These are phyloP conservation scores for Solanum virginianum DNA, from an alignment of 257 asterid genomes.

Conservation along the genomic window DNA sequence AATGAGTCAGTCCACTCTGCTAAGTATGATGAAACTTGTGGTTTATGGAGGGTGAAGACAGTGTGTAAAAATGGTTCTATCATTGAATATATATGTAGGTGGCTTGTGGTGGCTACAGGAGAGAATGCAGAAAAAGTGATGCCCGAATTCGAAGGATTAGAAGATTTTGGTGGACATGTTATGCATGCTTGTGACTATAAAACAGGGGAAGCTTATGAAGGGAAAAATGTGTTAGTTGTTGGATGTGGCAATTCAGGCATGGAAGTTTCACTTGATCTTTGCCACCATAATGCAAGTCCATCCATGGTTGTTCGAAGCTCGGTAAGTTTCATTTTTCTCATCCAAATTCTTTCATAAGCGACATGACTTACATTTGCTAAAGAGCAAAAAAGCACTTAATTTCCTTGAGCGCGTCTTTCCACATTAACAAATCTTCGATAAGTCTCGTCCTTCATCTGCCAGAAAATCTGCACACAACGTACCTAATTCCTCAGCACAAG, in stretches of 20 bases:
- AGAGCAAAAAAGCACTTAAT: background rate
- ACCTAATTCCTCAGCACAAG: background rate
- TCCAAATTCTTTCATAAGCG: background rate
- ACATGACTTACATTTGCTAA: background rate
- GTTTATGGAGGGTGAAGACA: slow-evolving; percentile 62
- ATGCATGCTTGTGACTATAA: slow-evolving; percentile 83
- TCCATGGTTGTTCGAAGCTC: slow-evolving; percentile 74
- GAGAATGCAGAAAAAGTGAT: slow-evolving; percentile 77
- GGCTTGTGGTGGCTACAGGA: slow-evolving; percentile 89
- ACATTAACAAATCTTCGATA: background rate
- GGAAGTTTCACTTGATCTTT: slow-evolving; percentile 91
- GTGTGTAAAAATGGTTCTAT: slow-evolving; percentile 1
- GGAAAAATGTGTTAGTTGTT: slow-evolving; percentile 58
- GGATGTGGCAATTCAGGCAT: slow-evolving; percentile 96
- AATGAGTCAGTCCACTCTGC: slow-evolving; percentile 55
- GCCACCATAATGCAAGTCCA: slow-evolving; percentile 55
- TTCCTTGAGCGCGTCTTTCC: background rate
- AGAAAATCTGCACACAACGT: background rate
- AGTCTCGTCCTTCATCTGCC: background rate
- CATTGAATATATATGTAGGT: slow-evolving; percentile 61
- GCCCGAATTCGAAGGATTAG: slow-evolving; percentile 57
- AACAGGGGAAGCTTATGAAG: slow-evolving; percentile 50
- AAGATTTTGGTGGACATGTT: slow-evolving; percentile 40
- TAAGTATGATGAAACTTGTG: slow-evolving; percentile 51
- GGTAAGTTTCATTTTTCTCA: slow-evolving; percentile 20